Evolutionary conservation across 257 asterid species (phyloP).

Genomic region (Rubia yunnanensis): DNA sequence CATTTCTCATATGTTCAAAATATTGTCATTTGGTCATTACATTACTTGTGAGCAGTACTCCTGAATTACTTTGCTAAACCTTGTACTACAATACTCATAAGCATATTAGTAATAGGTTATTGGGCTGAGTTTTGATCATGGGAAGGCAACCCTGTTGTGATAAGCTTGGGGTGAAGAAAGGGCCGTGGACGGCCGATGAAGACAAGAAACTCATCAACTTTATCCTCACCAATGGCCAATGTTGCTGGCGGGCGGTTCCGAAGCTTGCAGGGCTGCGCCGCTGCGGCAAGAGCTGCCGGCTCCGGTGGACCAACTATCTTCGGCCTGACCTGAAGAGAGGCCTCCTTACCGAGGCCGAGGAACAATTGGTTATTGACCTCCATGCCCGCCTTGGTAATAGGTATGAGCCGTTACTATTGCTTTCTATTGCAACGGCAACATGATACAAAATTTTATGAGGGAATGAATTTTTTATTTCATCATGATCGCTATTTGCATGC

Average conservation of each 20-base stretch:
- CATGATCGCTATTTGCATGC: not conserved
- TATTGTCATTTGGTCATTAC: not conserved
- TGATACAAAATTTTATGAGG: too few relatives aligned
- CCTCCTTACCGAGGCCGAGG: slow-evolving; percentile 79
- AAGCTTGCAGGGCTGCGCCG: slow-evolving; percentile 98
- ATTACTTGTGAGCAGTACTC: not conserved
- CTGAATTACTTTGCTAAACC: not conserved
- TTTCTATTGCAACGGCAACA: too few relatives aligned
- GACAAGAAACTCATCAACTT: slow-evolving; percentile 80
- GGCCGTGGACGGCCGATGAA: slow-evolving; percentile 98
- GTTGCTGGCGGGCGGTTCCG: slow-evolving; percentile 98
- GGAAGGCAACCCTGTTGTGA: slow-evolving; percentile 98
- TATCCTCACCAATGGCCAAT: slow-evolving; percentile 81
- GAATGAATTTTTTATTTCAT: not conserved
- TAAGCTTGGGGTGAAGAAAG: slow-evolving; percentile 92
- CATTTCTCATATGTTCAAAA: not conserved
- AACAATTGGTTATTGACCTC: slow-evolving; percentile 78
- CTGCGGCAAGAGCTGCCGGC: slow-evolving; percentile 95
- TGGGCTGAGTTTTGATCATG: slow-evolving; percentile 28
- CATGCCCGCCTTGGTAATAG: slow-evolving; percentile 93
- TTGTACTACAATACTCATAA: not conserved
- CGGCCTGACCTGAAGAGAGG: slow-evolving; percentile 97
- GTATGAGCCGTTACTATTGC: slow-evolving; percentile 29
- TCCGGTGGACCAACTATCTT: slow-evolving; percentile 93
- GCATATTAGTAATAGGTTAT: not conserved